Base-by-base conservation (phyloP, 495 filamentous ascomycete species). In the Aspergillus conjunctus region DNA sequence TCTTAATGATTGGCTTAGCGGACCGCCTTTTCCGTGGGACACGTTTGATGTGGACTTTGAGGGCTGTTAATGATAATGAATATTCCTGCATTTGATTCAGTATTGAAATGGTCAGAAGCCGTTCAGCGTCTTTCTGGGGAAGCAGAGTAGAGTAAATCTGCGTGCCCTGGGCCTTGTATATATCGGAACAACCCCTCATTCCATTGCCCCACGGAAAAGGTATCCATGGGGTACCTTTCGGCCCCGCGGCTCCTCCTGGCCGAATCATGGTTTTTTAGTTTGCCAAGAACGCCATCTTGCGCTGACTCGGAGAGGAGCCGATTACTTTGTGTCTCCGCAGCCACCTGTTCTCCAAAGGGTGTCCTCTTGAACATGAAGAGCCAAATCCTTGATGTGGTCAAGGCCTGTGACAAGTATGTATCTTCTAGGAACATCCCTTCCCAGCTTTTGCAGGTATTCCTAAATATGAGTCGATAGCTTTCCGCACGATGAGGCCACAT, bases 381-480 rank as follows among this genome's bases (percentile, higher is more conserved):
- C 34, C 7, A 39, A 39, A 39, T 72, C 63, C 68, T 81, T 14
- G 75, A 82, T 56, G 60, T 82, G 10, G 58, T 81, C 22, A 65
- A 74, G 32, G 79, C 81, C 55, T 82, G 77, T 54, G 86, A 88
- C 74, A 75, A 70, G 85, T 86, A 69, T 73, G 74, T 71, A 14
- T 21, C 32, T 8, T n/a, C 20, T 33, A 4, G 3, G 1, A 22
- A 7, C 15, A 1, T 45, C 10, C n/a, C 10, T 11, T 26, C 45
- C 5, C 8, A 58, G 11, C 12, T 17, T 11, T 37, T 26, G n/a
- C 59, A 66, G 33, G 69, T 55, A 41, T 20, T 6, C 51, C 33
- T 26, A n/a, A 56, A 33, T 15, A 9, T 41, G 37, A 41, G 37
- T 41, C 4, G 37, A 9, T 15, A 88, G 85, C 59, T 88, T 88